Percentiles rank a stretch among this genome's conserved stretches.
These are phyloP conservation scores for Claviceps cyperi DNA, from an alignment of 2,329 filamentous ascomycete genomes.

Conservation along the genomic window DNA sequence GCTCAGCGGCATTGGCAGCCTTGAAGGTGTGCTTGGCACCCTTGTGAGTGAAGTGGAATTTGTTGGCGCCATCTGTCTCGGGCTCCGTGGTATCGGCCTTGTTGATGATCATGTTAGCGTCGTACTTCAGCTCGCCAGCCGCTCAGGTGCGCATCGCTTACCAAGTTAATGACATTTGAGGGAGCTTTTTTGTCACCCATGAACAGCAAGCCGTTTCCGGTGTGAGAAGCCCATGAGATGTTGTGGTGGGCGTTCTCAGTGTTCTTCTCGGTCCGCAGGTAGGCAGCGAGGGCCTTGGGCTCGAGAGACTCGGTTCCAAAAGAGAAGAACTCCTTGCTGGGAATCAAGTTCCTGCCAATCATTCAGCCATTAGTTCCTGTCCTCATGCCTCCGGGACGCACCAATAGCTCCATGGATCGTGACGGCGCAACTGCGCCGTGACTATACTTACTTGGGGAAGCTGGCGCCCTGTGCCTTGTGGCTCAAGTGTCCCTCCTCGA, in stretches of 20 bases:
- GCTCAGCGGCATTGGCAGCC: conserved; percentile 57
- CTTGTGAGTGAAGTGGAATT: conserved; percentile 75
- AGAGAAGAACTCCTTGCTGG: conserved; percentile 89
- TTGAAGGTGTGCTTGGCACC: conserved; percentile 93
- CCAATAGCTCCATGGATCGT: neutral
- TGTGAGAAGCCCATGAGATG: conserved; percentile 81
- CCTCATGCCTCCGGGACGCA: too few relatives aligned
- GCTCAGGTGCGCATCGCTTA: conserved; percentile 28
- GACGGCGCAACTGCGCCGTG: neutral
- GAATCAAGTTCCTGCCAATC: conserved; percentile 59
- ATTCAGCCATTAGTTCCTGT: conserved; percentile 9
- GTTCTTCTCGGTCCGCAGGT: conserved; percentile 81
- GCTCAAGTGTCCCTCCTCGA: conserved; percentile 71
- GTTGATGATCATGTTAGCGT: too few relatives aligned
- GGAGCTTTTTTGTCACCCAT: conserved; percentile 75
- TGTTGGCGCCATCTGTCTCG: conserved; percentile 57
- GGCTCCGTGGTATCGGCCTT: conserved; percentile 54
- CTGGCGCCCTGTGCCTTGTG: conserved; percentile 77
- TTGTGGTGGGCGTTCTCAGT: conserved; percentile 59
- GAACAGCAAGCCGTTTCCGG: conserved; percentile 89
- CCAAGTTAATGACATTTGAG: conserved; percentile 70
- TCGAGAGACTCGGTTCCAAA: conserved; percentile 62
- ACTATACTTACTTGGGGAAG: conserved; percentile 63
- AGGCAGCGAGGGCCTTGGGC: conserved; percentile 57
- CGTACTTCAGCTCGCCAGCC: too few relatives aligned